Percentiles rank a stretch among this genome's conserved stretches.
Conservation (phyloP, 306 rosid genomes). For the Begonia fuchsioides region DNA sequence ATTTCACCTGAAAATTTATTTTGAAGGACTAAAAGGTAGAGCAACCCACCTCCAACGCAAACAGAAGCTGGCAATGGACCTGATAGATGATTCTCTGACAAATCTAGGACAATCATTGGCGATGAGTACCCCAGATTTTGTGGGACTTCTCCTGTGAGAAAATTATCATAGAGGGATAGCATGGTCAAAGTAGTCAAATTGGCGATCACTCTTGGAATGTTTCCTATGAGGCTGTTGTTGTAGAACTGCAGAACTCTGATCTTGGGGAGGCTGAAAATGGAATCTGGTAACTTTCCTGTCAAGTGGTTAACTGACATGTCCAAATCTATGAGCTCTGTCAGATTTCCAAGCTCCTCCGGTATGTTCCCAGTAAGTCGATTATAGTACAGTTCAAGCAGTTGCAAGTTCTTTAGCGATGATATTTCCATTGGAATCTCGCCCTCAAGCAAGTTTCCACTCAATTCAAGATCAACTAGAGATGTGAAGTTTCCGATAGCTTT, state of each 20-base stretch:
- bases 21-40: constrained; percentile 56
- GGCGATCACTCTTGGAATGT: constrained; percentile 52
- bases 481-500: constrained; percentile 61
- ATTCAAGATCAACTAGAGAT: constrained; percentile 66
- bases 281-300: constrained; percentile 53
- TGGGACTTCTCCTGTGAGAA: constrained; percentile 54
- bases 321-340: constrained; percentile 52
- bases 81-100: constrained; percentile 64
- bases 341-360: constrained; percentile 73
- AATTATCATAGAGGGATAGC: constrained; percentile 71
- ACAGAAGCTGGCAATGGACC: constrained; percentile 75
- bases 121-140: constrained; percentile 51
- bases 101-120: constrained; percentile 48
- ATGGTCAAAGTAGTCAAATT: constrained; percentile 49
- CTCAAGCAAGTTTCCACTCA: constrained; percentile 53
- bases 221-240: constrained; percentile 76
- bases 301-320: constrained; percentile 85
- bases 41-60: constrained; percentile 50
- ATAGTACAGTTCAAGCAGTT: constrained; percentile 74
- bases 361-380: constrained; percentile 55
- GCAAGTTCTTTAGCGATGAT: constrained; percentile 50
- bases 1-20: constrained; percentile 59
- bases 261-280: constrained; percentile 56
- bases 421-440: constrained; percentile 66
- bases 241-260: constrained; percentile 72